Percentiles rank a stretch among this genome's conserved stretches.
These are phyloP conservation scores for Nakazawaea siamensis DNA, from an alignment of 805 yeast genomes.

Conservation along the genomic window DNA sequence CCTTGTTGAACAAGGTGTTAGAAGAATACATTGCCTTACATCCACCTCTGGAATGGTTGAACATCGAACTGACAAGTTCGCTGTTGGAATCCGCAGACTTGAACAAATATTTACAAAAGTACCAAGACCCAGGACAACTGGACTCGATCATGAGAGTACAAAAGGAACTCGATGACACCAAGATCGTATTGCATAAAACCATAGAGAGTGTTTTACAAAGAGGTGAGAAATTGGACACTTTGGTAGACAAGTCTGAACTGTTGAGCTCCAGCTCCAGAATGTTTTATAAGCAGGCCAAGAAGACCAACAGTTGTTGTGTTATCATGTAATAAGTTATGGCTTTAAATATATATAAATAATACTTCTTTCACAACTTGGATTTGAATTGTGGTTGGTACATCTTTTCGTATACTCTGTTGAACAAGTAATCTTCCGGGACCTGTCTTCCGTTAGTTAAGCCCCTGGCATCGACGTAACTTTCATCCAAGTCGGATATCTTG, in stretches of 20 bases:
- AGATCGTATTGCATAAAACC: constrained; percentile 91
- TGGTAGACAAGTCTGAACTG: constrained; percentile 94
- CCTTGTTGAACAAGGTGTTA: constrained; percentile 79
- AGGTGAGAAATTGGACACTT: constrained; percentile 90
- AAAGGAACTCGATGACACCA: constrained; percentile 95
- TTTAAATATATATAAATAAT: not conserved
- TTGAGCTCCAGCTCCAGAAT: constrained; percentile 80
- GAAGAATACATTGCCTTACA: constrained; percentile 85
- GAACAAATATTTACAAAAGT: constrained; percentile 64
- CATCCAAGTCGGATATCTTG: constrained; percentile 49
- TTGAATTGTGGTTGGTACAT: constrained; percentile 45
- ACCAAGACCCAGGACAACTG: constrained; percentile 96
- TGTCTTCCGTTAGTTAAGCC: constrained; percentile 29
- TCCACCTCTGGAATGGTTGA: constrained; percentile 64
- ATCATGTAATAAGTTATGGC: constrained; percentile 38
- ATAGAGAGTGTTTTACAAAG: constrained; percentile 90
- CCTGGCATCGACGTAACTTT: constrained; percentile 50
- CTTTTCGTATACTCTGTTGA: constrained; percentile 46
- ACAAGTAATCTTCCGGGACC: constrained; percentile 48
- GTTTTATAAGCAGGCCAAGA: constrained; percentile 96
- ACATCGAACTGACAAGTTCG: constrained; percentile 34
- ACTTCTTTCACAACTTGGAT: constrained; percentile 12
- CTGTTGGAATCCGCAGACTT: constrained; percentile 49
- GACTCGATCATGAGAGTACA: constrained; percentile 96
- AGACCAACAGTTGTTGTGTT: constrained; percentile 84